Evolutionary conservation across 164 flowering plant species (phyloP).

Genomic region (Vitis cinerea): DNA sequence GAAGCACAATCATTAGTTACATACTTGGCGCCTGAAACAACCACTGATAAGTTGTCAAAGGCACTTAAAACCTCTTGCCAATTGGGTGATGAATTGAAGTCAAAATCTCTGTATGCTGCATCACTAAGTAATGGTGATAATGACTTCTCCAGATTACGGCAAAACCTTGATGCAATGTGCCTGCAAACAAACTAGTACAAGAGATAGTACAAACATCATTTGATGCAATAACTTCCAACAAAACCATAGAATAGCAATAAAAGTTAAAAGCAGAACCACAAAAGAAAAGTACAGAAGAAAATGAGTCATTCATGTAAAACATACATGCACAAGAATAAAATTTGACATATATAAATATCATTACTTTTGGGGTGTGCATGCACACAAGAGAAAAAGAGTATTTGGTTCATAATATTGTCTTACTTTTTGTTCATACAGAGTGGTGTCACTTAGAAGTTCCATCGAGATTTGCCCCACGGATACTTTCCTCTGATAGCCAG

Average conservation of each 20-base stretch:
- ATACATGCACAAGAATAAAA: neutral
- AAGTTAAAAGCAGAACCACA: neutral
- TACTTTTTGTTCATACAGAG: slow-evolving; percentile 74
- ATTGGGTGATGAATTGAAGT: slow-evolving; percentile 41
- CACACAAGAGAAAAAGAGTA: neutral
- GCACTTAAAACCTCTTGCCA: slow-evolving; percentile 46
- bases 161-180: slow-evolving; percentile 57
- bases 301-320: neutral
- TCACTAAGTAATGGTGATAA: slow-evolving; percentile 28
- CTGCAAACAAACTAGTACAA: slow-evolving; percentile 76
- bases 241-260: neutral
- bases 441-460: slow-evolving; percentile 54
- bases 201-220: slow-evolving; percentile 22
- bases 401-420: slow-evolving; percentile 23
- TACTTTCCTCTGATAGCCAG: slow-evolving; percentile 24
- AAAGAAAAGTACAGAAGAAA: neutral
- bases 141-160: slow-evolving; percentile 46
- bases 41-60: slow-evolving; percentile 31
- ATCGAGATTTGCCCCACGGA: slow-evolving; percentile 47
- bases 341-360: neutral
- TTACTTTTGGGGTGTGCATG: no score
- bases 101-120: slow-evolving; percentile 18
- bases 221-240: slow-evolving; percentile 4
- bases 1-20: slow-evolving; percentile 7
- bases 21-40: slow-evolving; percentile 15